Percentiles rank a stretch among this genome's conserved stretches.
These are phyloP conservation scores for Rhytidhysteron rufulum DNA, from an alignment of 2,329 filamentous ascomycete species.

Conservation along the genomic window DNA sequence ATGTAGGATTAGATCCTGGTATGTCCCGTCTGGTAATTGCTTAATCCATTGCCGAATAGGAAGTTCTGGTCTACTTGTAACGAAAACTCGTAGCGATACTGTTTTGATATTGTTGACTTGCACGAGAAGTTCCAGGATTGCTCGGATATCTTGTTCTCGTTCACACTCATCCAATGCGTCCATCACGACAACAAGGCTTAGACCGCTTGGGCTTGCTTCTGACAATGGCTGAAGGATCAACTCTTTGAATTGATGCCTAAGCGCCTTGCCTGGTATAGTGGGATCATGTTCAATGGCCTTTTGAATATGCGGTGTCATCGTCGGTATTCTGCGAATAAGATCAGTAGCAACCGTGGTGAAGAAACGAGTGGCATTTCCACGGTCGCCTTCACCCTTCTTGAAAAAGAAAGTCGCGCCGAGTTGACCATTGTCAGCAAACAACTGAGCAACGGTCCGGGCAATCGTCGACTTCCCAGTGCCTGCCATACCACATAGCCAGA, in stretches of 20 bases:
- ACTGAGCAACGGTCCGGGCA: conserved; percentile 14
- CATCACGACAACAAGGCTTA: neutral
- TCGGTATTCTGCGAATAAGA: neutral
- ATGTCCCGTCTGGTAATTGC: neutral
- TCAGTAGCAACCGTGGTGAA: conserved; percentile 4
- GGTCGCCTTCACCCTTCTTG: conserved; percentile 3
- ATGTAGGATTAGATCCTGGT: conserved; percentile 1
- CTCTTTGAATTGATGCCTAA: conserved; percentile 1
- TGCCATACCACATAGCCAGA: conserved; percentile 21
- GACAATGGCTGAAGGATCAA: conserved; percentile 1
- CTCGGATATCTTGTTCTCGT: conserved; percentile 1
- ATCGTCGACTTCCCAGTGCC: conserved; percentile 21
- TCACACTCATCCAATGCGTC: conserved; percentile 6
- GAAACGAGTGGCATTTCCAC: neutral
- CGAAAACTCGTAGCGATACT: neutral
- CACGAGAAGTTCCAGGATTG: neutral
- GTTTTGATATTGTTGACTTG: neutral
- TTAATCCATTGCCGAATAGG: conserved; percentile 2
- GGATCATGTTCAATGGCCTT: neutral
- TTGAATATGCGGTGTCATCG: neutral
- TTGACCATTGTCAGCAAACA: neutral
- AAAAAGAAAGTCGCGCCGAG: too few species aligned
- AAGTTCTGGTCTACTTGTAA: conserved; percentile 3
- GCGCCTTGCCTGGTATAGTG: neutral
- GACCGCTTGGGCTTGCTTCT: neutral